Evolutionary conservation across 768 basidiomycete species (phyloP).

Genomic region (Termitomyces heimii): DNA sequence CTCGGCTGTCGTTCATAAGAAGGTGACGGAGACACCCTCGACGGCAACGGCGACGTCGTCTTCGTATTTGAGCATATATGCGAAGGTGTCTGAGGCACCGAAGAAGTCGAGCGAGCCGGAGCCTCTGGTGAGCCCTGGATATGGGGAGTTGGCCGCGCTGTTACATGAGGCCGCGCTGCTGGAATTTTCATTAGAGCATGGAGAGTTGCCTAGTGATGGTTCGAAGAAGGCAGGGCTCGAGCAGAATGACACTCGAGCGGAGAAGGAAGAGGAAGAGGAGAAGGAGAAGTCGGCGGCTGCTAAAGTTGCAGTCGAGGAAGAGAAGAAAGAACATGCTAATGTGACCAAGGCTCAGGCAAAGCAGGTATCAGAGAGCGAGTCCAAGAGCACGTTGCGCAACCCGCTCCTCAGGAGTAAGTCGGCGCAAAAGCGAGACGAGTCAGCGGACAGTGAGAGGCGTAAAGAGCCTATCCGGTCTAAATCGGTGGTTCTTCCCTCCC

Average conservation of each 20-base stretch:
- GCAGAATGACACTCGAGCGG: constrained; percentile 11
- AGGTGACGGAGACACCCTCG: constrained; percentile 35
- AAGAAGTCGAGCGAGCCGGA: background rate
- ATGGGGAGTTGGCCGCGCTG: constrained; percentile 46
- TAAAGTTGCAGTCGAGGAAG: constrained; percentile 19
- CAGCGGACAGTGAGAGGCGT: background rate
- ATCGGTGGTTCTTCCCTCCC: constrained; percentile 6
- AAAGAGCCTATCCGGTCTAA: constrained; percentile 7
- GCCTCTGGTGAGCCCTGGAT: constrained; percentile 33
- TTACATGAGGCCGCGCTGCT: constrained; percentile 54
- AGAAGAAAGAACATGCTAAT: constrained; percentile 16
- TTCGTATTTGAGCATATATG: constrained; percentile 11
- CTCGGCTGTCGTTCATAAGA: constrained; percentile 54
- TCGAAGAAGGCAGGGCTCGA: background rate
- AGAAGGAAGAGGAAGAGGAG: constrained; percentile 10
- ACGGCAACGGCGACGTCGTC: constrained; percentile 13
- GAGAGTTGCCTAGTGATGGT: constrained; percentile 37
- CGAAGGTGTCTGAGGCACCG: constrained; percentile 27
- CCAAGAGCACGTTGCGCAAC: constrained; percentile 12
- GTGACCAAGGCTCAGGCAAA: constrained; percentile 17
- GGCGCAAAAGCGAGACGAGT: constrained; percentile 5
- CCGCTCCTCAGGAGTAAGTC: constrained; percentile 11
- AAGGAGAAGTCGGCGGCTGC: constrained; percentile 4
- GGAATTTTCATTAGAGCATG: constrained; percentile 46
- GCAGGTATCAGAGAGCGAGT: constrained; percentile 15